Evolutionary conservation across 805 yeast genomes (phyloP).

Genomic region (Candida pini): DNA sequence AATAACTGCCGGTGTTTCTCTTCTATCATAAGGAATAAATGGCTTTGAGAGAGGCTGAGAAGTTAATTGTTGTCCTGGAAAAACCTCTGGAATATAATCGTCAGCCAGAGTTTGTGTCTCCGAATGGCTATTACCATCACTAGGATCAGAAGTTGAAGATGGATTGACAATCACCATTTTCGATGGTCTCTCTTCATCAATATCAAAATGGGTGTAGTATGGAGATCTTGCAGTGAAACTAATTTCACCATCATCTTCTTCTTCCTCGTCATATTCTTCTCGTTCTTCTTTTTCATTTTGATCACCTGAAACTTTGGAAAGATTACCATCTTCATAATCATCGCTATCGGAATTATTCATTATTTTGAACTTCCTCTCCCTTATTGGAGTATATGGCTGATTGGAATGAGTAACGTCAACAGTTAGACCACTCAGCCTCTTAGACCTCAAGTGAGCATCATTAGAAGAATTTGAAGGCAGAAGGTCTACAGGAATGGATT

Average conservation of each 20-base stretch:
- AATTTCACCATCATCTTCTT: constrained; percentile 22
- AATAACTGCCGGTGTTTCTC: constrained; percentile 31
- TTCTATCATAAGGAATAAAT: constrained; percentile 30
- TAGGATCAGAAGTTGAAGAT: constrained; percentile 6
- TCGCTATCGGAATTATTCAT: constrained; percentile 1
- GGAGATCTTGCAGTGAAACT: constrained; percentile 33
- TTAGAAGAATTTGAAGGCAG: neutral
- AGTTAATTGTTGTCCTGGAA: neutral
- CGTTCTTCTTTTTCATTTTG: neutral
- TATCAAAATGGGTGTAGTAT: constrained; percentile 22
- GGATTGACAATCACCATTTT: constrained; percentile 22
- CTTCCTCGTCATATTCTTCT: constrained; percentile 12
- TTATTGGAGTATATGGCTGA: too few species aligned
- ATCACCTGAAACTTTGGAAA: neutral
- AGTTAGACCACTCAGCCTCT: constrained; percentile 1
- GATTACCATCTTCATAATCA: constrained; percentile 1
- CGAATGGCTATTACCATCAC: constrained; percentile 4
- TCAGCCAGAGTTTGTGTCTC: neutral
- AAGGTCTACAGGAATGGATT: too few species aligned
- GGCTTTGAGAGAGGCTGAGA: neutral
- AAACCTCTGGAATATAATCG: neutral
- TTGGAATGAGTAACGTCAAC: neutral
- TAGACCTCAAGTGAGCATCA: neutral
- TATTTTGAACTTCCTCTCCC: constrained; percentile 1
- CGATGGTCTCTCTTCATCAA: constrained; percentile 9